These are phyloP conservation scores for Isoetes taiwanensis DNA, from an alignment of 75 land plant genomes.

Conservation along the genomic window DNA sequence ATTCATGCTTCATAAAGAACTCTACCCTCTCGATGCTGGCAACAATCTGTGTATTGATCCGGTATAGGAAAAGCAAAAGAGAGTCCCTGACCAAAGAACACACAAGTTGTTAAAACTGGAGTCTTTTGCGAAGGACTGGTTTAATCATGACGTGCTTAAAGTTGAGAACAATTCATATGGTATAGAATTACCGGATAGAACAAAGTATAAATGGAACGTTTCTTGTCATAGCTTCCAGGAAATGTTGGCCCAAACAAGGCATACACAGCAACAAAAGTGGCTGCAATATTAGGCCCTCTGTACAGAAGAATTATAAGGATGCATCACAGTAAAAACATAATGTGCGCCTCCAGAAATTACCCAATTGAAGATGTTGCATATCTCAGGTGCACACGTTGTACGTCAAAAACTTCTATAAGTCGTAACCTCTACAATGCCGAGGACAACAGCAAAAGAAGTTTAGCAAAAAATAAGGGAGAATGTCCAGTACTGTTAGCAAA, in stretches of 20 bases:
- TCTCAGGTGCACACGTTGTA: conserved; percentile 75
- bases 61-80: conserved; percentile 97
- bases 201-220: conserved; percentile 62
- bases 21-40: conserved; percentile 64
- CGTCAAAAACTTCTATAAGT: conserved; percentile 79
- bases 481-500: background rate
- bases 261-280: conserved; percentile 89
- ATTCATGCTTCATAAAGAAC: background rate
- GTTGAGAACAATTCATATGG: too few species aligned
- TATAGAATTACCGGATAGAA: conserved; percentile 71
- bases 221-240: conserved; percentile 82
- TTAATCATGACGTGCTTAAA: too few species aligned
- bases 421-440: conserved; percentile 45
- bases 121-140: background rate
- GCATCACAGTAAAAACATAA: background rate
- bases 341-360: conserved; percentile 18
- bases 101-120: background rate
- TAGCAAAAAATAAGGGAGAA: background rate
- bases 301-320: background rate
- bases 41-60: conserved; percentile 49
- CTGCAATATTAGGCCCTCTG: conserved; percentile 67
- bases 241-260: conserved; percentile 84
- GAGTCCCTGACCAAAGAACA: conserved; percentile 38
- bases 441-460: conserved; percentile 3
- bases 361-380: conserved; percentile 93